A percentile compares a stretch with the other conserved stretches of the same genome.
These are phyloP conservation scores for Fistulifera solaris DNA, from an alignment of 108 stramenopile species.

Conservation along the genomic window DNA sequence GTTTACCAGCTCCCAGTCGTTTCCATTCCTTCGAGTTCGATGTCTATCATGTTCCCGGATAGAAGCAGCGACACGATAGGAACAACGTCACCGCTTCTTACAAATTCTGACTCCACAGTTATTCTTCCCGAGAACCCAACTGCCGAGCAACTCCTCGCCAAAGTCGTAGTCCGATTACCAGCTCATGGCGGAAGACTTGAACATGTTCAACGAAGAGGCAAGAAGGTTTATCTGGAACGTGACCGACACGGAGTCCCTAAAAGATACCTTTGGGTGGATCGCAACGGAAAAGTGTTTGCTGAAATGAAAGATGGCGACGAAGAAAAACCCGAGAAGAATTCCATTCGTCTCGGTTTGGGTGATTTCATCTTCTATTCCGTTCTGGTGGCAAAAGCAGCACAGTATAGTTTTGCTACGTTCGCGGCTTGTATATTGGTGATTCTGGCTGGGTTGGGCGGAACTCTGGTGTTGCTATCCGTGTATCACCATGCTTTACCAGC, in stretches of 20 bases:
- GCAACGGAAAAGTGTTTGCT: slow-evolving; percentile 68
- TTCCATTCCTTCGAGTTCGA: slow-evolving; percentile 20
- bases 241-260: slow-evolving; percentile 62
- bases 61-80: slow-evolving; percentile 1
- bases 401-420: slow-evolving; percentile 86
- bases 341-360: slow-evolving; percentile 60
- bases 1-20: slow-evolving; percentile 59
- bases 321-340: slow-evolving; percentile 39
- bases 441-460: slow-evolving; percentile 84
- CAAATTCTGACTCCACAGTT: slow-evolving; percentile 6
- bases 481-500: slow-evolving; percentile 91
- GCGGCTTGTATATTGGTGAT: slow-evolving; percentile 83
- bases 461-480: slow-evolving; percentile 83
- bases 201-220: slow-evolving; percentile 20
- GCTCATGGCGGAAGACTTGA: slow-evolving; percentile 64
- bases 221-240: slow-evolving; percentile 33
- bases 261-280: slow-evolving; percentile 60
- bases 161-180: slow-evolving; percentile 54
- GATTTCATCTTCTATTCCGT: slow-evolving; percentile 98
- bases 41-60: background rate
- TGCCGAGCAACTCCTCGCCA: slow-evolving; percentile 38
- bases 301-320: slow-evolving; percentile 43
- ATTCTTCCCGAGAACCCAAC: slow-evolving; percentile 35
- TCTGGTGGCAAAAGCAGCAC: slow-evolving; percentile 86
- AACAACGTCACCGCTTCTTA: slow-evolving; percentile 18